Evolutionary conservation across 352 stramenopile genomes (phyloP).

Genomic region (Poterioochromonas sp.): DNA sequence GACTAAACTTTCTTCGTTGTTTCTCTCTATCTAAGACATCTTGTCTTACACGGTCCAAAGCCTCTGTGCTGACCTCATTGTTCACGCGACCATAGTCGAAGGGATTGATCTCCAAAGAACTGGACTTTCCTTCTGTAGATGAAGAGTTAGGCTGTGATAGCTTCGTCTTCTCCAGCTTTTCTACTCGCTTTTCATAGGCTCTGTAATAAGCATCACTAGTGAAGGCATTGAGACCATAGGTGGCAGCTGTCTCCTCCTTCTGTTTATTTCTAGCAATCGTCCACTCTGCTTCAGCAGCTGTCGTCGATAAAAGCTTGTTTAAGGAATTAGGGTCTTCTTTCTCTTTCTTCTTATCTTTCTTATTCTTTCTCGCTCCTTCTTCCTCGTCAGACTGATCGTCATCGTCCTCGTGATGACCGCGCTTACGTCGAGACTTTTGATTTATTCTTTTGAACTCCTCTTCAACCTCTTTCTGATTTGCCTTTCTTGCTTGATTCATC

Average conservation of each 20-base stretch:
- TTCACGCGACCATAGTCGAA: slow-evolving; percentile 35
- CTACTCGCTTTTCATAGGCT: slow-evolving; percentile 51
- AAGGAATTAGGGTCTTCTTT: background rate
- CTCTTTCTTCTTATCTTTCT: slow-evolving; percentile 7
- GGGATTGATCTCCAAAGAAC: slow-evolving; percentile 34
- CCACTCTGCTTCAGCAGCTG: slow-evolving; percentile 15
- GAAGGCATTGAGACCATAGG: slow-evolving; percentile 51
- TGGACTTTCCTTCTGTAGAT: background rate
- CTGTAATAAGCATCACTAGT: slow-evolving; percentile 44
- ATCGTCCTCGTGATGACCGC: background rate
- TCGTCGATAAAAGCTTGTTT: background rate
- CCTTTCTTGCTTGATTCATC: slow-evolving; percentile 40
- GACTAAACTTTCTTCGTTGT: slow-evolving; percentile 45
- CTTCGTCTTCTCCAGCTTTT: slow-evolving; percentile 36
- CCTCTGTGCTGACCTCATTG: background rate
- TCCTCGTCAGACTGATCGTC: background rate
- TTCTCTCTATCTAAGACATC: slow-evolving; percentile 43
- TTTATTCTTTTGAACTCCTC: slow-evolving; percentile 21
- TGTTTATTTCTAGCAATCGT: slow-evolving; percentile 27
- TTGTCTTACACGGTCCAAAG: slow-evolving; percentile 36
- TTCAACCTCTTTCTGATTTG: slow-evolving; percentile 48
- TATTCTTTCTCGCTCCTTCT: slow-evolving; percentile 3
- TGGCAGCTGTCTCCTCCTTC: slow-evolving; percentile 34
- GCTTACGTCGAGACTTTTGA: background rate
- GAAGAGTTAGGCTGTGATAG: background rate